Conservation (phyloP, 768 basidiomycete genomes). For the Tephrocybe sp. region DNA sequence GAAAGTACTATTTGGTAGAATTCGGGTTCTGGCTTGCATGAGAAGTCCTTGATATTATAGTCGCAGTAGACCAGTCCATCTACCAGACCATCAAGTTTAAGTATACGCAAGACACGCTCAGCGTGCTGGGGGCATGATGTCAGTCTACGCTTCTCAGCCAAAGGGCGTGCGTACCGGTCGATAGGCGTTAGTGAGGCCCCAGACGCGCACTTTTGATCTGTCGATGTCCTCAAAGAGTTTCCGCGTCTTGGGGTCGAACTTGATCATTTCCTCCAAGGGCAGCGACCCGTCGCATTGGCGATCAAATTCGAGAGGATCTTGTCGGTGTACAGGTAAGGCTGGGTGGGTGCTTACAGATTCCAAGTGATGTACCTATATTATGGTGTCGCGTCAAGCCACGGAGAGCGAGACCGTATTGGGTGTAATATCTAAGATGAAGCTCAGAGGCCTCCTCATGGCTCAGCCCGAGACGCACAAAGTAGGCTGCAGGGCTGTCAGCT, state of each 20-base stretch:
- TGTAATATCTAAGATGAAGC: slow-evolving; percentile 74
- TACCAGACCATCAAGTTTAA: slow-evolving; percentile 70
- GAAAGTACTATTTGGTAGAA: slow-evolving; percentile 68
- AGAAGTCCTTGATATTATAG: slow-evolving; percentile 64
- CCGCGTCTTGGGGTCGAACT: slow-evolving; percentile 58
- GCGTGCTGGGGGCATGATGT: slow-evolving; percentile 59
- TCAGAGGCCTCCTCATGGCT: slow-evolving; percentile 65
- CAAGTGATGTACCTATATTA: slow-evolving; percentile 54
- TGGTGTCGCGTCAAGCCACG: slow-evolving; percentile 79
- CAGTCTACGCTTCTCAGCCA: not conserved
- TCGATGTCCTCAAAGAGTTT: slow-evolving; percentile 80
- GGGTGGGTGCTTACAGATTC: not conserved
- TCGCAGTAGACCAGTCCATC: slow-evolving; percentile 81
- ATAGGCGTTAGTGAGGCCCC: slow-evolving; percentile 89
- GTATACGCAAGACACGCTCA: slow-evolving; percentile 71
- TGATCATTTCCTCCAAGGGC: slow-evolving; percentile 78
- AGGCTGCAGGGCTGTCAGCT: slow-evolving; percentile 44
- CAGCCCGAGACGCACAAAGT: slow-evolving; percentile 73
- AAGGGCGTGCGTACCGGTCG: slow-evolving; percentile 46
- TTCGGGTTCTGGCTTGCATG: slow-evolving; percentile 78
- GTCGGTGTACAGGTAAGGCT: slow-evolving; percentile 1
- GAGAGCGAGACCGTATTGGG: slow-evolving; percentile 79
- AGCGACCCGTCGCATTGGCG: slow-evolving; percentile 80
- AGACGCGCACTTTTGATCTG: slow-evolving; percentile 71
- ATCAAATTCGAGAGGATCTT: slow-evolving; percentile 84